Base-by-base conservation (phyloP, 805 yeast species). In the Saturnispora kantuleensis region DNA sequence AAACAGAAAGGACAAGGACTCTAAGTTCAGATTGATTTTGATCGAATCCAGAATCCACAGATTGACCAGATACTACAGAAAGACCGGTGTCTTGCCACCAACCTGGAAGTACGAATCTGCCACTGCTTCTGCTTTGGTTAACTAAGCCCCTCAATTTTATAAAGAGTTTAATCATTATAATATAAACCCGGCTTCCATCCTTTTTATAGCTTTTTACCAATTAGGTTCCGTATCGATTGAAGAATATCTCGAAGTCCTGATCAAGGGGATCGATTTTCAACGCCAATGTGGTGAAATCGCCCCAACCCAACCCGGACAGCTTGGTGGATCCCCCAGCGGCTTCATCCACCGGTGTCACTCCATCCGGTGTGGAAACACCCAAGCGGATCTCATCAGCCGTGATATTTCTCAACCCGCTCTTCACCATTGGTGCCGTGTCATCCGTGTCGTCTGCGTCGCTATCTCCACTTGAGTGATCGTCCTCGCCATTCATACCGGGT, bases 81-180 rank as follows among this genome's bases (percentile, higher is more conserved):
- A 96, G 65, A 96, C 87, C 65, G 79, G 95, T 68, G 97, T 93
- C 66, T 83, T 93, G 69, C 98, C 99, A 65, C 97, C 99, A 71
- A 89, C 84, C 93, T 93, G 99, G 99, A 93, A 93, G 80, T 93
- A 85, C 95, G 99, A 93, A 81, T 90, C 98, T 62, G 96, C 98
- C 70, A 93, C 98, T 69, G 99, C 99, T 69, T 93, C 98, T 66
- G 95, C 99, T 74, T 82, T 93, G 75, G 99, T 93, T 68, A 90
- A 90, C 85, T 93, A 88, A 75, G 68, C 65, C 31, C 38, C 43
- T 47, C 21, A 31, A 37, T n/a, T 42, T 28, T 42, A 36, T 11
- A 18, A 21, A 21, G 30, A 30, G 16, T 29, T 30, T 18, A 29
- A 38, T 30, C 30, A 38, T 30, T 29, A 30, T 38, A 38, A 18